Conservation (phyloP, 352 stramenopile genomes). For the Globisporangium splendens region DNA sequence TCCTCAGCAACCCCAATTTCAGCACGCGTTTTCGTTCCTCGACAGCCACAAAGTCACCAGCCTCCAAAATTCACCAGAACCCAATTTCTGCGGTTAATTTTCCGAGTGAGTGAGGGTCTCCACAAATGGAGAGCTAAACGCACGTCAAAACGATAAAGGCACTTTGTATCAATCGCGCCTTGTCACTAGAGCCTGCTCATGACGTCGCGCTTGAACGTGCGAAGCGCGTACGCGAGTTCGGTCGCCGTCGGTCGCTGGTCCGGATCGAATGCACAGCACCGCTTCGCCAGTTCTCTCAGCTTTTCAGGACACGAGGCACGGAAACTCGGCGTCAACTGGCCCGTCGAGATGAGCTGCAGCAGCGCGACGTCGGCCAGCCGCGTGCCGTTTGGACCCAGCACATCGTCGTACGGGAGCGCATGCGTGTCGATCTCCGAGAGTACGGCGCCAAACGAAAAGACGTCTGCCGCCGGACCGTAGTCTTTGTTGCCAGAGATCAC, state of each 20-base stretch:
- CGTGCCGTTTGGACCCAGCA: conserved; percentile 16
- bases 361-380: conserved; percentile 31
- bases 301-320: background rate
- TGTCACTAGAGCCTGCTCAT: too few relatives aligned
- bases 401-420: conserved; percentile 30
- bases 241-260: background rate
- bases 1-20: too few relatives aligned
- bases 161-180: too few relatives aligned
- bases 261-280: background rate
- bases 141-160: too few relatives aligned
- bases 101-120: too few relatives aligned
- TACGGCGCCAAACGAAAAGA: conserved; percentile 37
- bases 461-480: conserved; percentile 24
- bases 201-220: too few relatives aligned
- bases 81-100: too few relatives aligned
- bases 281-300: background rate
- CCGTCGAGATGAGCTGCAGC: conserved; percentile 30
- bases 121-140: too few relatives aligned
- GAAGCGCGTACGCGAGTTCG: conserved; percentile 1
- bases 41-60: too few relatives aligned
- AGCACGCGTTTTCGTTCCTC: too few relatives aligned
- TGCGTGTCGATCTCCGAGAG: conserved; percentile 46
- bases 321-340: conserved; percentile 27
- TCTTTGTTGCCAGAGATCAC: conserved; percentile 29
- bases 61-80: too few relatives aligned